Base-by-base conservation (phyloP, 352 stramenopile genomes). In the Peronosclerospora sorghi region DNA sequence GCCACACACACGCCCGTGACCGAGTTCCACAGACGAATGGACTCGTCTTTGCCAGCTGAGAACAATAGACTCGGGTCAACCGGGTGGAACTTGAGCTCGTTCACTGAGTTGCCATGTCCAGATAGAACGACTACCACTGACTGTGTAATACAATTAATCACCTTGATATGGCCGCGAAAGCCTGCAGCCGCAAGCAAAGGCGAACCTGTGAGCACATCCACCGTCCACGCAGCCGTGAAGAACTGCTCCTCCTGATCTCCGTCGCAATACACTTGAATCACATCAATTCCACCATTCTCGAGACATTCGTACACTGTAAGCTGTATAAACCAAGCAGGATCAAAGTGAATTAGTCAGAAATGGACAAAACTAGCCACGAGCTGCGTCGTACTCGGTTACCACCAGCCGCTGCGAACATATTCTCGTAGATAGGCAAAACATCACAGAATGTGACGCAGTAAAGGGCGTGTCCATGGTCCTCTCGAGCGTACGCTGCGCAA, bases 41-140 rank as follows among this genome's bases (percentile, higher is more conserved):
- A 93, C 51, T 96, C 86, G 56, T 97, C 91, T 32, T 96, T 96
- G 30, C 83, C 79, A 35, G 84, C 83, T 10, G 85, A 94, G n/a
- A 96, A 59, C 36, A 96, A 49, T 14, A 97, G 44, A 55, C 68
- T 91, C 32, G 89, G 84, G 48, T 96, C 75, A 1, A 87, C 64
- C 8, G 89, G 86, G 56, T 92, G 83, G 54, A 87, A 88, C 60
- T 91, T 93, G 37, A 96, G 62, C 57, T 97, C 85, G 45, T 96
- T 96, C 35, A 97, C 75, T 17, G 85, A 74, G 60, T 95, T 87
- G 9, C 85, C 88, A 51, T 97, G 90, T 12, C 92, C 89, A 12
- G 68, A 83, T 5, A 95, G 62, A 15, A 88, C 76, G 1, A 73
- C 83, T 13, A 88, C 51, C 18, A 88, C 69, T 9, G 70, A 84